Conservation (phyloP, 2,329 filamentous ascomycete genomes). For the Penicillium capsulatum region DNA sequence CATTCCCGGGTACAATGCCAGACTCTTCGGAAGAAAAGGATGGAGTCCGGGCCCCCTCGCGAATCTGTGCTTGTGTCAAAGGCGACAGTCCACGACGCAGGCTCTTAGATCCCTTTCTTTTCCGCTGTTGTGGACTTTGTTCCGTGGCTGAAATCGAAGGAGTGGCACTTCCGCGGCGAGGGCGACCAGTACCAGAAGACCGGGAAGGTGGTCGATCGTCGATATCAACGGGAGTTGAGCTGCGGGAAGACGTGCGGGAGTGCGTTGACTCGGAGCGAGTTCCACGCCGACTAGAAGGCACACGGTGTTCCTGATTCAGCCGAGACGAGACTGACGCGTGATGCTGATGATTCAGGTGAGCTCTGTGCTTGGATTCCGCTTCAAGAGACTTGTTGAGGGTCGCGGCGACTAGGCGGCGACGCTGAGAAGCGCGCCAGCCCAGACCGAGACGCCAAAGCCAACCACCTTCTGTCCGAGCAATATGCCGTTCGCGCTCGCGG, state of each 20-base stretch:
- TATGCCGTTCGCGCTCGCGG: constrained; percentile 61
- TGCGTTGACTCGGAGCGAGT: constrained; percentile 38
- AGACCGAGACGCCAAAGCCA: constrained; percentile 83
- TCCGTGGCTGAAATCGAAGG: constrained; percentile 28
- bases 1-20: constrained; percentile 21
- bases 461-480: constrained; percentile 64
- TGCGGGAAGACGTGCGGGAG: constrained; percentile 42
- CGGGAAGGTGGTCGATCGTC: constrained; percentile 37
- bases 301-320: constrained; percentile 26
- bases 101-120: constrained; percentile 31
- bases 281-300: constrained; percentile 28
- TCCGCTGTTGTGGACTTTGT: constrained; percentile 28
- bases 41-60: constrained; percentile 32
- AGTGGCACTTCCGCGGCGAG: constrained; percentile 36
- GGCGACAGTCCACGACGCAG: constrained; percentile 32
- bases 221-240: constrained; percentile 37
- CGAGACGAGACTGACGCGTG: constrained; percentile 28
- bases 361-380: constrained; percentile 26
- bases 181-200: constrained; percentile 30
- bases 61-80: constrained; percentile 36
- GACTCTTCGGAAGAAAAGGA: constrained; percentile 38
- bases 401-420: constrained; percentile 28
- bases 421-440: constrained; percentile 37
- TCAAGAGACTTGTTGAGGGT: constrained; percentile 27
- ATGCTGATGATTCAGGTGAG: constrained; percentile 26